Evolutionary conservation across 495 filamentous ascomycete species (phyloP), one percentile per base, ranked within the genome.

Genomic region (Chaetomidium leptoderma): DNA sequence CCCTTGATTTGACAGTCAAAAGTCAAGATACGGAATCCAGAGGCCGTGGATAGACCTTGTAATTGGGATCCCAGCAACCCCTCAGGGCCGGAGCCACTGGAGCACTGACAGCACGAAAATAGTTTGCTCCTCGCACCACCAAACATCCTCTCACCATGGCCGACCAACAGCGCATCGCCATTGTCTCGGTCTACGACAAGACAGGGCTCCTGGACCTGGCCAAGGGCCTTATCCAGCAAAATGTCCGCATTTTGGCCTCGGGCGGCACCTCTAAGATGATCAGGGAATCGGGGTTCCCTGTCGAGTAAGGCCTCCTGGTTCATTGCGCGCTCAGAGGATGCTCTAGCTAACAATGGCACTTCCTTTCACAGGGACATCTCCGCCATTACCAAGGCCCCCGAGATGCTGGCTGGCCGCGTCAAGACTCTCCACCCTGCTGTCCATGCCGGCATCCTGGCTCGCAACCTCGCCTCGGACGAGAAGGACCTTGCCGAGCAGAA

Each of bases 181-280:
- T 98, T 66, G 82, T 98, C 67, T 96, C 91, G 63, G 95, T 97
- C 78, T 97, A 92, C 70, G 89, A 98, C 79, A 98, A 98, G 86
- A 96, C 92, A 53, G 93, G 93, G 50, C 82, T 98, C 56, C 77
- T 98, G 43, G 93, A 98, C 74, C 81, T 98, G 52, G 93, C 93
- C 60, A 97, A 97, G 73, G 93, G 93, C 62, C 82, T 98, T 36
- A 83, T 88, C 63, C 83, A 95, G 78, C 79, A 93, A 61, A 87
- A 95, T 81, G 88, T 97, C 63, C 86, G 92, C 59, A 83, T 98
- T 65, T 79, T 98, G 40, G 93, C 92, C 43, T 96, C 91, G 35
- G 93, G 93, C 47, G 93, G 93, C 65, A 97, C 93, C 10, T 85
- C 93, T 50, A 92, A 82, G 74, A 85, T 96, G 85, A 96, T 98